Evolutionary conservation across 2,329 filamentous ascomycete genomes (phyloP).

Genomic region (Ophiostoma australiae): DNA sequence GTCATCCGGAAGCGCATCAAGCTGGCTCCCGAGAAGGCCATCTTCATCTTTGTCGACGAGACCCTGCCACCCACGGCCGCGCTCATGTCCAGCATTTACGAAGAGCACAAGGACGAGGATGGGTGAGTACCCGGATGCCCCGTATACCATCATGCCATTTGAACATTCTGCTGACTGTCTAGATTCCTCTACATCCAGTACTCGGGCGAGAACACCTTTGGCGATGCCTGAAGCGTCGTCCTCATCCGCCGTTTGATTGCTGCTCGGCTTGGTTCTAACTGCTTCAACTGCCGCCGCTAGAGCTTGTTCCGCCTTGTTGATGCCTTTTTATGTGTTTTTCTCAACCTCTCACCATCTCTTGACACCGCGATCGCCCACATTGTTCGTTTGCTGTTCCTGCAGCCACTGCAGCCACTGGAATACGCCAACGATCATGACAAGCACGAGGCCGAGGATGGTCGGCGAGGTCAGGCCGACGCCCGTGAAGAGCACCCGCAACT

Average conservation of each 20-base stretch:
- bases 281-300: not conserved
- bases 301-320: not conserved
- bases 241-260: not conserved
- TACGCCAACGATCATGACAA: not conserved
- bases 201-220: slow-evolving; percentile 99
- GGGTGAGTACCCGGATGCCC: slow-evolving; percentile 43
- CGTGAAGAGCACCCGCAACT: not conserved
- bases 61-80: slow-evolving; percentile 93
- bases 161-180: slow-evolving; percentile 25
- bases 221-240: slow-evolving; percentile 36
- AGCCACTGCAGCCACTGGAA: not conserved
- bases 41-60: slow-evolving; percentile 99
- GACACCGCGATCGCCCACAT: not conserved
- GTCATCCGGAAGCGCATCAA: slow-evolving; percentile 99
- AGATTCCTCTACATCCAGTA: slow-evolving; percentile 99
- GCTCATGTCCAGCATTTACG: slow-evolving; percentile 98
- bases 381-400: not conserved
- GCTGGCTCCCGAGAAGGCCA: slow-evolving; percentile 98
- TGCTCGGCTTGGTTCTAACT: not conserved
- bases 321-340: not conserved
- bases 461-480: slow-evolving; percentile 15
- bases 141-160: slow-evolving; percentile 4
- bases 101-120: slow-evolving; percentile 90
- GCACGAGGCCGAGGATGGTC: not conserved
- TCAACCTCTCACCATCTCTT: not conserved